These are phyloP conservation scores for Podochytrium sp. DNA, from an alignment of 192 early-diverging fungal genomes.

Conservation along the genomic window DNA sequence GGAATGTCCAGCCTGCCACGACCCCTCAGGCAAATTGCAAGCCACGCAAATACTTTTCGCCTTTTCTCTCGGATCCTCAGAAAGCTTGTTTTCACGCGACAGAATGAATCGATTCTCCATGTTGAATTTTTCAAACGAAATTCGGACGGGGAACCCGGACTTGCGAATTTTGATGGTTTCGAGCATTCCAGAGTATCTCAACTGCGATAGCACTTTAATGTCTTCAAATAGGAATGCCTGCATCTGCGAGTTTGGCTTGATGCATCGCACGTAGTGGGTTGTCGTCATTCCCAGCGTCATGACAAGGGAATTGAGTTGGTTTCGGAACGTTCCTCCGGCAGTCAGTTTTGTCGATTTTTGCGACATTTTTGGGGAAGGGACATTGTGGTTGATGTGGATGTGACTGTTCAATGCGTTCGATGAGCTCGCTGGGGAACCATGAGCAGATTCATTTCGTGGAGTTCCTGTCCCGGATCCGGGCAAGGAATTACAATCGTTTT, in stretches of 20 bases:
- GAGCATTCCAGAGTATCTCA: conserved; percentile 62
- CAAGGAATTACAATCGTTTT: conserved; percentile 30
- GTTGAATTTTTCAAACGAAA: conserved; percentile 52
- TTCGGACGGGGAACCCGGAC: conserved; percentile 53
- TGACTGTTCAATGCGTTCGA: neutral
- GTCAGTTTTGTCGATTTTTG: conserved; percentile 42
- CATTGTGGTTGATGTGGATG: conserved; percentile 16
- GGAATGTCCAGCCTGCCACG: conserved; percentile 56
- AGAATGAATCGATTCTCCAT: conserved; percentile 35
- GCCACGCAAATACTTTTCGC: conserved; percentile 30
- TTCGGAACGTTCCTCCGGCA: conserved; percentile 46
- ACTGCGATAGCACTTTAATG: conserved; percentile 54
- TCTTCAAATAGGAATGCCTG: conserved; percentile 55
- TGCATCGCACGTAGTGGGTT: conserved; percentile 64
- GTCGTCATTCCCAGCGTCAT: conserved; percentile 52
- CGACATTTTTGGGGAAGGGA: conserved; percentile 45
- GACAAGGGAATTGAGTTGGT: conserved; percentile 50
- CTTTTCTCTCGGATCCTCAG: conserved; percentile 30
- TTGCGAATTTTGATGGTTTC: conserved; percentile 65
- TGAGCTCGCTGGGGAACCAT: neutral
- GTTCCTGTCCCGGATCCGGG: conserved; percentile 23
- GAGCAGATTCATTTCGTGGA: conserved; percentile 5
- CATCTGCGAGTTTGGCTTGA: conserved; percentile 60
- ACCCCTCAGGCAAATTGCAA: conserved; percentile 23
- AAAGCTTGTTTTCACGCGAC: neutral